Evolutionary conservation across 1,284 basidiomycete species (phyloP).

Genomic region (Termitomyces sp.): DNA sequence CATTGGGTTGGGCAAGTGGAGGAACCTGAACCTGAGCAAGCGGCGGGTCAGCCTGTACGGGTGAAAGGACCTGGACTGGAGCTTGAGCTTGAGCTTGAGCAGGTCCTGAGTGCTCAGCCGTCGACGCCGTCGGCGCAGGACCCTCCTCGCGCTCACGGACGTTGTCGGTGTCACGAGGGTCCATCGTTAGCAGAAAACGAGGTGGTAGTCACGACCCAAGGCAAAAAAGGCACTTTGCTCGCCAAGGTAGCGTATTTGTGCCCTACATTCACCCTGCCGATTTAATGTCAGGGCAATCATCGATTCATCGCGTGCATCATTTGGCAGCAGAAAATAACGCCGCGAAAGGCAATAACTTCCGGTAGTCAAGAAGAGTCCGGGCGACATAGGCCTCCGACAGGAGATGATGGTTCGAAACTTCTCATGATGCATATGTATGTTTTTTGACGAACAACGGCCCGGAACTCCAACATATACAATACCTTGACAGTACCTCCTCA

Average conservation of each 20-base stretch:
- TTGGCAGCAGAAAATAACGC: neutral
- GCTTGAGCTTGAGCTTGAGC: neutral
- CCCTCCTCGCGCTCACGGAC: constrained; percentile 7
- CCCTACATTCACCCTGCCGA: neutral
- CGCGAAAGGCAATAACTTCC: neutral
- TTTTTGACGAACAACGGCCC: neutral
- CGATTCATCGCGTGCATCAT: neutral
- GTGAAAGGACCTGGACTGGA: neutral
- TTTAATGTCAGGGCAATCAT: neutral
- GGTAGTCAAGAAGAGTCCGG: neutral
- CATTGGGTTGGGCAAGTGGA: neutral
- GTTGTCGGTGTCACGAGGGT: constrained; percentile 3
- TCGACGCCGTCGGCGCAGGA: neutral
- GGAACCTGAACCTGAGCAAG: neutral
- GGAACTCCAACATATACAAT: neutral
- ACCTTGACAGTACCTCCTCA: neutral
- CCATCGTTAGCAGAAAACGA: constrained; percentile 1
- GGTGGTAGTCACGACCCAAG: neutral
- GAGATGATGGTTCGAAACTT: neutral
- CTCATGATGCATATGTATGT: neutral
- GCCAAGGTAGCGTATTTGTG: neutral
- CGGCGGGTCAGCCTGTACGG: neutral
- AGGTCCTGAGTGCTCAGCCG: neutral
- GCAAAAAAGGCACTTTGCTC: neutral
- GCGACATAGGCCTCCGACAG: too few species aligned